Percentiles rank a stretch among this genome's conserved stretches.
phyloP scores from a whole-genome alignment of 1,284 basidiomycete genomes.

The Ganoderma sp. region DNA sequence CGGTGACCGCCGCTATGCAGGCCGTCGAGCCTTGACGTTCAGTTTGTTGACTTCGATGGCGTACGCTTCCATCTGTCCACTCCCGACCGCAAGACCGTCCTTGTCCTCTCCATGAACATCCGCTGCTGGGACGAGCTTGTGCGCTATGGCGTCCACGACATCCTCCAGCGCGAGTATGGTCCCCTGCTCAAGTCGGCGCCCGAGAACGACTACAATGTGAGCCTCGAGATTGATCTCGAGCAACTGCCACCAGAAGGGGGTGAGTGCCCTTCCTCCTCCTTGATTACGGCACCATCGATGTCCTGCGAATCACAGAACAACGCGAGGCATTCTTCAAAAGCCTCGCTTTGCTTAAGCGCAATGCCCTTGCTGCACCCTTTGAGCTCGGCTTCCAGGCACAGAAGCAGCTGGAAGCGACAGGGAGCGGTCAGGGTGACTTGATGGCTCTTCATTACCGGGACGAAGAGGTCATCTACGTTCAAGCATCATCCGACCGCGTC shows the following conservation, averaged over 20 bases:
- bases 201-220: slow-evolving; percentile 91
- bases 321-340: slow-evolving; percentile 83
- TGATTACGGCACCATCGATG: background rate
- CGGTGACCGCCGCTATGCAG: slow-evolving; percentile 48
- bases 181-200: slow-evolving; percentile 63
- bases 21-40: slow-evolving; percentile 89
- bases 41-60: slow-evolving; percentile 98
- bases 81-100: slow-evolving; percentile 79
- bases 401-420: slow-evolving; percentile 78
- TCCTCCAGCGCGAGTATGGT: slow-evolving; percentile 88
- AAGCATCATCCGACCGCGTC: slow-evolving; percentile 92
- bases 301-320: slow-evolving; percentile 59
- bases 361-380: slow-evolving; percentile 95
- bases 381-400: slow-evolving; percentile 90
- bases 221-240: slow-evolving; percentile 87
- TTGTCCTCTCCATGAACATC: slow-evolving; percentile 95
- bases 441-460: slow-evolving; percentile 96
- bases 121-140: slow-evolving; percentile 96
- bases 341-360: slow-evolving; percentile 89
- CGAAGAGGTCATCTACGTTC: slow-evolving; percentile 96
- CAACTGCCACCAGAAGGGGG: slow-evolving; percentile 80
- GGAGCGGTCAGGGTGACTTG: slow-evolving; percentile 75
- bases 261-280: slow-evolving; percentile 48
- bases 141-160: slow-evolving; percentile 83
- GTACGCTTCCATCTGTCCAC: slow-evolving; percentile 95